Conservation (phyloP, 768 basidiomycete genomes). For the Peribolospora baueri region DNA sequence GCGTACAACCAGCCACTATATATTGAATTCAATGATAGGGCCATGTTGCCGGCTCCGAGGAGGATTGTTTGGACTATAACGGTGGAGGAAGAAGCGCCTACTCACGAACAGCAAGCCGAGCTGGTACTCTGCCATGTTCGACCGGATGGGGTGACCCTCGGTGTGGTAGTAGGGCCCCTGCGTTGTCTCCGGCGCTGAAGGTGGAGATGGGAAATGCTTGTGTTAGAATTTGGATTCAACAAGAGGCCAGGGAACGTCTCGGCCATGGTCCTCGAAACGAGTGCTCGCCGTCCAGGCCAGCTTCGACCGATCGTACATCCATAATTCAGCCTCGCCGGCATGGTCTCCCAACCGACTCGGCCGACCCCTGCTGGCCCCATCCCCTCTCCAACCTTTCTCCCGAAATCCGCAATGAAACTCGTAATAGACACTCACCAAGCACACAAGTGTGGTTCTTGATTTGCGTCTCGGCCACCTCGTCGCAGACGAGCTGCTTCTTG, state of each 20-base stretch:
- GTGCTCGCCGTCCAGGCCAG: too few species aligned
- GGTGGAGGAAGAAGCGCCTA: neutral
- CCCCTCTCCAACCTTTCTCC: too few species aligned
- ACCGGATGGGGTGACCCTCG: slow-evolving; percentile 17
- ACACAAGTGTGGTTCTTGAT: slow-evolving; percentile 18
- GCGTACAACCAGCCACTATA: neutral
- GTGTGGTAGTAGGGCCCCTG: slow-evolving; percentile 16
- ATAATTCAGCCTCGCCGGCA: too few species aligned
- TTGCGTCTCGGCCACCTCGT: slow-evolving; percentile 9
- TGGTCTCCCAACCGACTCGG: too few species aligned
- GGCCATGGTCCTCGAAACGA: too few species aligned
- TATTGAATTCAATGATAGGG: too few species aligned
- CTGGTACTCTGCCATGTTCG: slow-evolving; percentile 19
- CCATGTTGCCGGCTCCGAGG: too few species aligned
- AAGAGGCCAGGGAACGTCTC: too few species aligned
- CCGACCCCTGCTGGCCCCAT: too few species aligned
- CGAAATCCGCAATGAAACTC: too few species aligned
- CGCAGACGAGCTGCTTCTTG: slow-evolving; percentile 11
- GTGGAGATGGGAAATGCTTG: neutral
- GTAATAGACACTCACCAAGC: neutral
- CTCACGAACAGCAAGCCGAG: slow-evolving; percentile 16
- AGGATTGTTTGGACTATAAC: neutral
- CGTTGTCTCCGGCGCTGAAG: slow-evolving; percentile 6
- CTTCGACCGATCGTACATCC: too few species aligned
- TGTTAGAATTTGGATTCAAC: too few species aligned